Evolutionary conservation across 352 stramenopile genomes (phyloP), one percentile per base, ranked within the genome.

Genomic region (Globisporangium solare): DNA sequence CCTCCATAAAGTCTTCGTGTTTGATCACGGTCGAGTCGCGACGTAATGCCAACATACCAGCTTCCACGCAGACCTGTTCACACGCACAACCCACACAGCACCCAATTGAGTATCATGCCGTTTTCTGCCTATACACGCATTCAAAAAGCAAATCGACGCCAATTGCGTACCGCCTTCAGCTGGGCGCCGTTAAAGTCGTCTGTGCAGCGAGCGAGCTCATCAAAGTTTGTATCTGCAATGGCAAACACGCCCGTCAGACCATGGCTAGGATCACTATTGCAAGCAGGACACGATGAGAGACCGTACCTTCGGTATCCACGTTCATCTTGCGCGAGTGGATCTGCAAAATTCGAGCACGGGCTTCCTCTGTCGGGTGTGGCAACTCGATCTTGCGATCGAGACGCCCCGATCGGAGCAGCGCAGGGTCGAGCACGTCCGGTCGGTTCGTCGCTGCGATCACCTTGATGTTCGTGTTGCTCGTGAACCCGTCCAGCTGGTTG

Each of bases 1-100:
- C 97, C 68, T 99, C 97, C 88, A 99, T 98, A 70, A 99, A 99
- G 77, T 99, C 96, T 71, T 99, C 95, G 76, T 99, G 97, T 66
- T 98, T 94, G 61, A 99, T 98, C 64, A 98, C 83, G 39, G 83
- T 92, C 51, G 86, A 95, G 55, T 99, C 96, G 47, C 93, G 80
- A 68, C 97, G 82, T 54, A 99, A 76, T 22, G 97, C 97, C 45
- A 99, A 71, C 96, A 99, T 99, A 58, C 97, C 97, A 37, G 97
- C 96, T 72, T 99, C 97, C 21, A 99, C 96, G 63, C 96, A 99
- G n/a, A 99, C 39, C 52, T 70, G 40, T 8, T 54, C 27, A 42
- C 17, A 52, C 20, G 32, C 31, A 40, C 20, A 32, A 2, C 13
- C 14, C 11, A 51, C 18, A 43, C 13, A 18, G 15, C 7, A 22